Conservation (phyloP, 257 asterid genomes). For the Jaltomata sinuosa region DNA sequence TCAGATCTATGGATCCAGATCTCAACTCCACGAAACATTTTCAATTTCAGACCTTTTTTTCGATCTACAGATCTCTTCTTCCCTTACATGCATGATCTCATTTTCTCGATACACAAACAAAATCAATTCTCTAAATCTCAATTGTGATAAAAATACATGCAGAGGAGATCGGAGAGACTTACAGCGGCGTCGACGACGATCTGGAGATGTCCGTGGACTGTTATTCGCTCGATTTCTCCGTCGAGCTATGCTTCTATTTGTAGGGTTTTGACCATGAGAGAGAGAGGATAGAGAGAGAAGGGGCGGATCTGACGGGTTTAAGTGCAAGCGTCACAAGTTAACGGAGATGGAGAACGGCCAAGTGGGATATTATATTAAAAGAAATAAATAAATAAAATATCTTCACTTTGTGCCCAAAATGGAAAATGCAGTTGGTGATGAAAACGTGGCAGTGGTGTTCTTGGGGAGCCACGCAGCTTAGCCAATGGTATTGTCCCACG, state of each 20-base stretch:
- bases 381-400: neutral
- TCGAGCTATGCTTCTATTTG: neutral
- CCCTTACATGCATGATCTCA: neutral
- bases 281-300: neutral
- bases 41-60: neutral
- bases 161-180: neutral
- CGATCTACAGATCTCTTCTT: neutral
- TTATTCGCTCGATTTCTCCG: constrained; percentile 3
- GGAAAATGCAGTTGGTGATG: neutral
- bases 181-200: neutral
- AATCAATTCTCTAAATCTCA: neutral
- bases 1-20: neutral
- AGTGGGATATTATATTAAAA: neutral
- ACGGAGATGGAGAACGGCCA: neutral
- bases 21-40: neutral
- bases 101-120: neutral
- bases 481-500: neutral
- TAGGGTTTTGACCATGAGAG: constrained; percentile 1
- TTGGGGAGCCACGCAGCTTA: neutral
- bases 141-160: neutral
- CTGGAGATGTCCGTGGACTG: neutral
- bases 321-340: neutral
- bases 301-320: neutral
- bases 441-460: neutral
- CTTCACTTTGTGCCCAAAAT: neutral